phyloP scores from a whole-genome alignment of 352 stramenopile genomes.

The Lagenidium sp. region DNA sequence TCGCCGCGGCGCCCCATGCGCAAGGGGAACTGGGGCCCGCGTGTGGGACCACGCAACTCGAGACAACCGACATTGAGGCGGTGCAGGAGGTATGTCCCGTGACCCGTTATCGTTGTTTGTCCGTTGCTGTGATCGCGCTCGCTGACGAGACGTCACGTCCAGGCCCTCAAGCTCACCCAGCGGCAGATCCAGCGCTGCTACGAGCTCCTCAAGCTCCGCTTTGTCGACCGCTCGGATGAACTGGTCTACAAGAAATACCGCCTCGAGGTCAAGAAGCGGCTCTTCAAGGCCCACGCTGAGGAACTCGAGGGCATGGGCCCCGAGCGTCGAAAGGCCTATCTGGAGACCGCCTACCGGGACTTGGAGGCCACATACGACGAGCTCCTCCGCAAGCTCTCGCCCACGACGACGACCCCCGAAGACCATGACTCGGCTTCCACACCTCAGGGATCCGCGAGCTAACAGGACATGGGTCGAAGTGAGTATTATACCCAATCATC shows the following conservation, averaged over 20 bases:
- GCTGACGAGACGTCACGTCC: neutral
- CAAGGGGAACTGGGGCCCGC: conserved; percentile 12
- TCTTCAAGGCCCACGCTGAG: conserved; percentile 56
- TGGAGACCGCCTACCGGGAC: conserved; percentile 49
- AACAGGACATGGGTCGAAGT: no score
- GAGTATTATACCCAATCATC: neutral
- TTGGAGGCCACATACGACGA: conserved; percentile 43
- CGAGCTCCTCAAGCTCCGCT: conserved; percentile 57
- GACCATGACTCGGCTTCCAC: no score
- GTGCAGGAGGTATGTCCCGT: conserved; percentile 38
- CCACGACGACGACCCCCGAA: no score
- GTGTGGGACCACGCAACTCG: conserved; percentile 28
- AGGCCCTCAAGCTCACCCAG: conserved; percentile 65
- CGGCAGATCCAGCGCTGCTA: conserved; percentile 77
- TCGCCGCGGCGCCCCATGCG: conserved; percentile 27
- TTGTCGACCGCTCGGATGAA: conserved; percentile 41
- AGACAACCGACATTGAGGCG: conserved; percentile 35
- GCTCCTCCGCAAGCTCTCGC: conserved; percentile 19
- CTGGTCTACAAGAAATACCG: conserved; percentile 52
- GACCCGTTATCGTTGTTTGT: neutral
- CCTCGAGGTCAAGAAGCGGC: conserved; percentile 76
- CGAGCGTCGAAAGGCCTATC: conserved; percentile 71
- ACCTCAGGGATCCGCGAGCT: no score
- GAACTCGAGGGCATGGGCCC: conserved; percentile 67
- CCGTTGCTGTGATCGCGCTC: neutral